Evolutionary conservation across 306 rosid genomes (phyloP), one percentile per base, ranked within the genome.

Genomic region (Senna tora): DNA sequence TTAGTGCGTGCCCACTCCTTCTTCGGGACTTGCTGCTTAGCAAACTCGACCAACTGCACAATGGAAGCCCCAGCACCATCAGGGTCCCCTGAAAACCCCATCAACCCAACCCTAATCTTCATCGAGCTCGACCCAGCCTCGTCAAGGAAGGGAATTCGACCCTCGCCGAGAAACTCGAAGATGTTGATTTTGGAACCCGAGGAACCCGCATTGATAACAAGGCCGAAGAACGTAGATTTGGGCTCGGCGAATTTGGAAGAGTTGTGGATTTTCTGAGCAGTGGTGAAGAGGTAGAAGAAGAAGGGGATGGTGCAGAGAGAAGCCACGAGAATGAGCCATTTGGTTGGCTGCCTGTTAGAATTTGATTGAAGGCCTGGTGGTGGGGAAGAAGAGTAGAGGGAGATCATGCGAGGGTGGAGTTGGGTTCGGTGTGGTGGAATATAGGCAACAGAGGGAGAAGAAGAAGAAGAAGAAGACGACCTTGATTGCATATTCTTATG

Each of bases 201-300:
- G 20, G 82, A 69, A 33, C 63, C 39, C 28, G 77, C 77, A 32
- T 72, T 51, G 80, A 84, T 75, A 71, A 65, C 38, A 20, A 84
- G 65, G 69, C 62, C 82, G 55, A 67, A 84, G 78, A 76, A 67
- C 28, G 79, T 19, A 43, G 88, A 77, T 57, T 36, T 53, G 6
- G 86, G 63, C 36, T 76, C 71, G n/a, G 80, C 3, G 75, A 81
- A 81, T 41, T 75, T 78, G 33, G 86, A 21, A 45, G 88, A 72
- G 47, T 38, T 13, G 77, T 84, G 86, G 73, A 84, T 74, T 70
- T 72, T 77, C 42, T 41, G 75, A 43, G 86, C 86, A 33, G 88
- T 72, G 79, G 79, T 59, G 80, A 81, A 60, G 80, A 81, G 86
- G 75, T 84, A 78, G 86, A 81, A 81, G 73, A 84, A 49, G 80